phyloP scores from a whole-genome alignment of 371 early-diverging fungal genomes.

The Mucor sp. region DNA sequence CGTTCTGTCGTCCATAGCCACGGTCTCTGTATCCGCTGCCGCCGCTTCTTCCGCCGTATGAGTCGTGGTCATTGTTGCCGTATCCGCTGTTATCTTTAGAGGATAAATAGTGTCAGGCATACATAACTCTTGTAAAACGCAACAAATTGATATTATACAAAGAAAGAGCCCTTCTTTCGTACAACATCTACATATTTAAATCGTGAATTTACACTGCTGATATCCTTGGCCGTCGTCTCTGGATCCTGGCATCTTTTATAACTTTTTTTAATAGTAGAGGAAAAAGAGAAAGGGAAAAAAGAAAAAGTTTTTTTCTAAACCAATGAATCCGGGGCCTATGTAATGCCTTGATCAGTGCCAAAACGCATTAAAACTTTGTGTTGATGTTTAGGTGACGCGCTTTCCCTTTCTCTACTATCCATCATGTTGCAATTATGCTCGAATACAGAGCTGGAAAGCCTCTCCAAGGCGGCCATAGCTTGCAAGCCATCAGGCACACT shows the following conservation, averaged over 20 bases:
- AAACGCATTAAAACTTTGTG: not conserved
- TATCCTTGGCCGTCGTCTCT: constrained; percentile 22
- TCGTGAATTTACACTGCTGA: constrained; percentile 19
- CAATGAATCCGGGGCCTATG: constrained; percentile 1
- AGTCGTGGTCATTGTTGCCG: constrained; percentile 1
- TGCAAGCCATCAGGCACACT: constrained; percentile 7
- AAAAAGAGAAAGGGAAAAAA: not conserved
- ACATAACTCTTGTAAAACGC: not conserved
- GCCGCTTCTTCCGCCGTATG: constrained; percentile 6
- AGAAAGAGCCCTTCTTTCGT: not conserved
- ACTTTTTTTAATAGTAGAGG: not conserved
- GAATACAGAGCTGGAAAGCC: constrained; percentile 2
- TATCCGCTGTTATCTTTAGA: constrained; percentile 14
- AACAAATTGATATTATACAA: not conserved
- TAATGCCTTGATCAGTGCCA: not conserved
- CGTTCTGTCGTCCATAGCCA: constrained; percentile 12
- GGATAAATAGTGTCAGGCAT: constrained; percentile 1
- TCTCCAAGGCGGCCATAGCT: constrained; percentile 12
- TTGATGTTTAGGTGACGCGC: constrained; percentile 8
- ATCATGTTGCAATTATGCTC: constrained; percentile 6
- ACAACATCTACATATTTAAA: not conserved
- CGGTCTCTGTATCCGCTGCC: constrained; percentile 17
- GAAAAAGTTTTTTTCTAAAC: constrained; percentile 3
- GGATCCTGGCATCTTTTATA: constrained; percentile 16
- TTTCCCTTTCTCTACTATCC: not conserved